Percentiles rank a stretch among this genome's conserved stretches.
Conservation (phyloP, 208 protist species). For the Leishmania gerbilli region DNA sequence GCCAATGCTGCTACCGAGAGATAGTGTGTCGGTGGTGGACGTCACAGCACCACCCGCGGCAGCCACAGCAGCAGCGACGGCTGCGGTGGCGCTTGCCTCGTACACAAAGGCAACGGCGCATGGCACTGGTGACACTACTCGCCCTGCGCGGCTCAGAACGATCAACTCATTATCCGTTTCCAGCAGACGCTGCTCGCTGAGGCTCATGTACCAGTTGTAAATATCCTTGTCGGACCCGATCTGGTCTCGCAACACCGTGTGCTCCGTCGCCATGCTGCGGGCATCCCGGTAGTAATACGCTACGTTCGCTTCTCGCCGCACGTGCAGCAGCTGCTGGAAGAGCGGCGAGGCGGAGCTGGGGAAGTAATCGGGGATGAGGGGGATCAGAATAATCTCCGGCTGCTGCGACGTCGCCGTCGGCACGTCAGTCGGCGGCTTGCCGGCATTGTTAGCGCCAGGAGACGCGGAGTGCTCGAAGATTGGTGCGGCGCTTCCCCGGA, state of each 20-base stretch:
- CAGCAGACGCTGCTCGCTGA: conserved; percentile 58
- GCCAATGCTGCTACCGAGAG: background rate
- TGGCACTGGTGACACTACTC: conserved; percentile 58
- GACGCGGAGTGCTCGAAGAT: background rate
- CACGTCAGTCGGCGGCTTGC: background rate
- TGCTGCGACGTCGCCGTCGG: conserved; percentile 8
- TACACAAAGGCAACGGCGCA: conserved; percentile 69
- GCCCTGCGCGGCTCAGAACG: conserved; percentile 43
- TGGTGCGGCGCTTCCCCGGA: background rate
- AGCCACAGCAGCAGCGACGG: background rate
- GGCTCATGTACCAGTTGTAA: conserved; percentile 66
- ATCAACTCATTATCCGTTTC: conserved; percentile 68
- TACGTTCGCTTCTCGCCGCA: conserved; percentile 43
- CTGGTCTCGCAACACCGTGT: conserved; percentile 25
- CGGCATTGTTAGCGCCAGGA: background rate
- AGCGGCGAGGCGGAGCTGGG: conserved; percentile 39
- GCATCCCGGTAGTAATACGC: conserved; percentile 52
- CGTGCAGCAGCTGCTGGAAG: conserved; percentile 55
- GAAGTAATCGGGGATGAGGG: conserved; percentile 71
- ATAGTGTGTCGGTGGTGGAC: background rate
- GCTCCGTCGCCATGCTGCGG: conserved; percentile 28
- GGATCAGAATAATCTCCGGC: conserved; percentile 57
- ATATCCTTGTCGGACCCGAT: conserved; percentile 43
- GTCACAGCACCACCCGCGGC: background rate
- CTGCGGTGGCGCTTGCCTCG: conserved; percentile 17